Base-by-base conservation (phyloP, 306 rosid species). In the Dryas drummondii region DNA sequence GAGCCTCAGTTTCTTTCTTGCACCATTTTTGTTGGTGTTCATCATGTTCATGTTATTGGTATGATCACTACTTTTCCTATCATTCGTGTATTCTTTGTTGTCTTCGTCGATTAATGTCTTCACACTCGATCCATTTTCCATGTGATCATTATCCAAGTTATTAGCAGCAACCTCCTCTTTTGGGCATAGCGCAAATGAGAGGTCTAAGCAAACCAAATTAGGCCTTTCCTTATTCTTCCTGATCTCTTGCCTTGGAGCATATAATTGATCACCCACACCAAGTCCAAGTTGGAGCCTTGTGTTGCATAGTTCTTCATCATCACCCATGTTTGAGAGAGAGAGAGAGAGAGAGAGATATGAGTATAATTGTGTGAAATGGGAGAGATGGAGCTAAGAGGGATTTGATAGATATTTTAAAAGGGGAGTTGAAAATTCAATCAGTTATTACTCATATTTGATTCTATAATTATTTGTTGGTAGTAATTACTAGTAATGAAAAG, bases 1-100 rank as follows among this genome's bases (percentile, higher is more conserved):
- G 53, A 93, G 94, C 77, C 88, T 83, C 52, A 93, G 79, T 76
- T 93, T 93, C 84, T 87, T 93, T 72, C 91, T 84, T 70, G 70
- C 70, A 9, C 66, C 15, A 17, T 66, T 54, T 15, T 68, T 68
- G 63, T 14, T 56, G 78, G 40, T 68, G 6, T 4, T 9, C 16
- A 66, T 16, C 47, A n/a, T 12, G 37, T 4, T 13, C 60, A 67
- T 73, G 72, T 51, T 55, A 37, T 76, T 6, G 19, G 66, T 37
- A 4, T 2, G 6, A 47, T 27, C 68, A 55, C 6, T 59, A 17
- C 74, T 76, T 14, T 51, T 73, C 76, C 48, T 73, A 66, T 62
- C 53, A 1, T 41, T 66, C 65, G 61, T 50, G 4, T 81, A 68
- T 1, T 74, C 70, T 42, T 65, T 62, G 26, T 62, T 48, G 9